phyloP scores from a whole-genome alignment of 2,329 filamentous ascomycete genomes.

The Aspergillus ruber region DNA sequence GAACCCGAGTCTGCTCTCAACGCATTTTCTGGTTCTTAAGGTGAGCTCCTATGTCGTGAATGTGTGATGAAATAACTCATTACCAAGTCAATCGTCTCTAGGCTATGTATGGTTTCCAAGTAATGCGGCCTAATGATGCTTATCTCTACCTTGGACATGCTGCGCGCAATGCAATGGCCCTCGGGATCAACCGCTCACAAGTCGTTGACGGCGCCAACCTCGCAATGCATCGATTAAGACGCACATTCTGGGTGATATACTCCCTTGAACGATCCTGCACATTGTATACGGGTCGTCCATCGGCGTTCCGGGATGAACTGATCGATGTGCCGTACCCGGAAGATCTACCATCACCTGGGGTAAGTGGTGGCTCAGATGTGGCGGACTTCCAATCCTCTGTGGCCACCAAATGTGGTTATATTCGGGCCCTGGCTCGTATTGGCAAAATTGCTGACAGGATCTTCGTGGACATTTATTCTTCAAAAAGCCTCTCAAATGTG shows the following conservation, averaged over 20 bases:
- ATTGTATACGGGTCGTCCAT: constrained; percentile 9
- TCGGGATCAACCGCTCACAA: constrained; percentile 10
- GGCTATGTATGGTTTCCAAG: constrained; percentile 11
- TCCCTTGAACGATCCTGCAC: constrained; percentile 8
- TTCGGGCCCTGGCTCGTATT: constrained; percentile 8
- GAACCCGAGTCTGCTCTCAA: constrained; percentile 5
- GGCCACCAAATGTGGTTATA: constrained; percentile 4
- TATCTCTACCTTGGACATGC: constrained; percentile 12
- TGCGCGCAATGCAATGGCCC: constrained; percentile 6
- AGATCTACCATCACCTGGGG: constrained; percentile 3
- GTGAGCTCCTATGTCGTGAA: not conserved
- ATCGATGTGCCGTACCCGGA: constrained; percentile 11
- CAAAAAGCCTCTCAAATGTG: not conserved
- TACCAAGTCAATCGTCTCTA: not conserved
- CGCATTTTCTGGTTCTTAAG: constrained; percentile 10
- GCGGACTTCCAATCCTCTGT: not conserved
- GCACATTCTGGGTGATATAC: constrained; percentile 10
- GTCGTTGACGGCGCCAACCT: constrained; percentile 8
- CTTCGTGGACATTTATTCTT: not conserved
- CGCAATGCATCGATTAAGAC: constrained; percentile 6
- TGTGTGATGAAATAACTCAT: not conserved
- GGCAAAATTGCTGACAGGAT: not conserved
- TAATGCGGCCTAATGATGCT: constrained; percentile 13
- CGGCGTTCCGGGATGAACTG: constrained; percentile 6
- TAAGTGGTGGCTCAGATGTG: not conserved